Percentiles rank a stretch among this genome's conserved stretches.
Conservation (phyloP, 2,329 filamentous ascomycete genomes). For the Phyllosticta citrichinensis region DNA sequence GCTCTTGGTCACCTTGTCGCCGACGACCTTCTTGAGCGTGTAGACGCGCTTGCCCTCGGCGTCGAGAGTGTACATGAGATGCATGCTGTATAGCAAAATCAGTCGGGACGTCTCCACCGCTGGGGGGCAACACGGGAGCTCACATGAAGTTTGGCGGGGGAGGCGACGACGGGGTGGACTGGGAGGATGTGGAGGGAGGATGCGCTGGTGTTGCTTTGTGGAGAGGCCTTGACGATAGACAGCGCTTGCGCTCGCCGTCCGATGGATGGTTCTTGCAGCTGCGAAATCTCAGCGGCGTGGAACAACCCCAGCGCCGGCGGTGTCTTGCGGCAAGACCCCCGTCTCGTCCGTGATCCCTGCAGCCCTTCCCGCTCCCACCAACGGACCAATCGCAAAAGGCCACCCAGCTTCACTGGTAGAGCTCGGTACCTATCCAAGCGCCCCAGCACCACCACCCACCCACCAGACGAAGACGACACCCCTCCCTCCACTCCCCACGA, state of each 20-base stretch:
- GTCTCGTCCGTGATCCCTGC: background rate
- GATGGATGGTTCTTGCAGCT: background rate
- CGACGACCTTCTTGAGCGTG: slow-evolving; percentile 81
- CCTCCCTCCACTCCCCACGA: slow-evolving; percentile 4
- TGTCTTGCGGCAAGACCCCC: background rate
- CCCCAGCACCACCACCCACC: background rate
- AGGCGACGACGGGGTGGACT: background rate
- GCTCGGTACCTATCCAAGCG: background rate
- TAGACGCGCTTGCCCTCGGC: slow-evolving; percentile 77
- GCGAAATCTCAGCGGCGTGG: background rate
- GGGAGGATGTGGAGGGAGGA: background rate
- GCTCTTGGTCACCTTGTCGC: slow-evolving; percentile 83
- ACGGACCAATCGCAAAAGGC: background rate
- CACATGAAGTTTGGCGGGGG: background rate
- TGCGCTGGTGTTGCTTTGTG: background rate
- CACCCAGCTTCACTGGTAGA: background rate
- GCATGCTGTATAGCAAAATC: slow-evolving; percentile 38
- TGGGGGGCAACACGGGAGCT: background rate
- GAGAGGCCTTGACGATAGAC: background rate
- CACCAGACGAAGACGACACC: no score
- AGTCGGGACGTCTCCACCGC: background rate
- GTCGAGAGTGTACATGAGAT: slow-evolving; percentile 82
- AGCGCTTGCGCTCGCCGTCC: no score
- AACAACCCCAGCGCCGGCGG: background rate
- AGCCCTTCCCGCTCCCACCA: background rate